Evolutionary conservation across 2,329 filamentous ascomycete genomes (phyloP), one percentile per base, ranked within the genome.

Genomic region (Fusarium sacchari): DNA sequence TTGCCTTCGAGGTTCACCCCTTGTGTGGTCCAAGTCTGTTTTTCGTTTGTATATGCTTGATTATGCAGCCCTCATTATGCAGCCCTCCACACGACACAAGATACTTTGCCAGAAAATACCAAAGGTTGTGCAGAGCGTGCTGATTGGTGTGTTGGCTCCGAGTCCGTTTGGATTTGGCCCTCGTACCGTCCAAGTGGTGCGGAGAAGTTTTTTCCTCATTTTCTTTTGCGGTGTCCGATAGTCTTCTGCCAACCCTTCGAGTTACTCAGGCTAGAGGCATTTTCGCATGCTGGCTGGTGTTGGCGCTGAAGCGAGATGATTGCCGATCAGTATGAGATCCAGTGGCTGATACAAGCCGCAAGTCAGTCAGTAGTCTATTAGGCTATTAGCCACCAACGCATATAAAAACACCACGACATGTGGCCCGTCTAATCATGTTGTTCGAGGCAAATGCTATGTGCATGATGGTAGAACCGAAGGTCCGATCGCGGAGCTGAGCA

Each of bases 401-500:
- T 30, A 10, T 24, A 39, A 20, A 53, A 55, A 55, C 11, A 55
- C 26, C 34, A 37, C 20, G 40, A 26, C 17, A 24, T 36, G 42
- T 34, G n/a, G 30, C 20, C 17, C 17, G 22, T 50, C n/a, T 50
- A 22, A 58, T 36, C 55, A 26, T 18, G 28, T 34, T 46, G 32
- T 36, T 26, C n/a, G 12, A 32, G 22, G 42, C 20, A 24, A 49
- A 50, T 22, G 42, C 20, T 11, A 13, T 28, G 24, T 49, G 28
- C 20, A 50, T 24, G 24, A 30, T 59, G 24, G 12, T 11, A 34
- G 20, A 50, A 50, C 22, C 11, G 20, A 50, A 36, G 44, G 44
- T 50, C 72, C 69, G 72, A 73, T 74, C 34, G 28, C 64, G 69
- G 72, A 75, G 61, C 56, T 69, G 62, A 63, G 55, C 55, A 60